Evolutionary conservation across 768 basidiomycete genomes (phyloP), one percentile per base, ranked within the genome.

Genomic region (Polyporus arcularius): DNA sequence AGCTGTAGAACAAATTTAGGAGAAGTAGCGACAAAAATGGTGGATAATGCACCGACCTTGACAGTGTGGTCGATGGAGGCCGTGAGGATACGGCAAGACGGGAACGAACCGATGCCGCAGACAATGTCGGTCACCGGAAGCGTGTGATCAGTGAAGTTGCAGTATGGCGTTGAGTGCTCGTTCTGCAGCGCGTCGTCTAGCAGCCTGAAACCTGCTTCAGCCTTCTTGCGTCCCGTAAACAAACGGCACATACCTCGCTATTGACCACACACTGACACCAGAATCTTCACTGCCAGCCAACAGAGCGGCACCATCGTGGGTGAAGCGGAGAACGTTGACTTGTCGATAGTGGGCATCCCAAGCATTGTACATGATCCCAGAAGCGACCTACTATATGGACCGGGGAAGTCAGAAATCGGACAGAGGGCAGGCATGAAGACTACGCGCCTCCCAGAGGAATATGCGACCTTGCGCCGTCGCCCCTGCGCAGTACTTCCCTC

Each of bases 321-420:
- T 90, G 72, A 98, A 98, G 45, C 83, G 85, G 2, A 98, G 75
- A 9, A 89, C 87, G 61, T 85, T 90, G 54, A 98, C 83, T 70
- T 87, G 82, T 59, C 96, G 90, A 76, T 98, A 99, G 73, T 98
- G 96, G 16, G 96, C 96, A 61, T 98, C 96, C 86, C 95, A 95
- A 0, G 91, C 84, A 66, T 89, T 86, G 78, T 87, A 94, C 48
- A 98, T 78, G 55, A 96, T 87, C n/a, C 96, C 96, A n/a, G 96
- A 97, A 10, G 90, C 80, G 65, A 94, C 80, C 94, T 97, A 75
- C 61, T 72, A 60, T 49, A 61, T 52, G 21, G 45, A 5, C n/a
- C 4, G 35, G 11, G 6, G 16, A 49, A 51, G 30, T 57, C 31
- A 52, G 42, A 40, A 16, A 9, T 18, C 21, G 11, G 32, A 11